Evolutionary conservation across 352 stramenopile species (phyloP), one percentile per base, ranked within the genome.

Genomic region (Pythium vanterpoolii): DNA sequence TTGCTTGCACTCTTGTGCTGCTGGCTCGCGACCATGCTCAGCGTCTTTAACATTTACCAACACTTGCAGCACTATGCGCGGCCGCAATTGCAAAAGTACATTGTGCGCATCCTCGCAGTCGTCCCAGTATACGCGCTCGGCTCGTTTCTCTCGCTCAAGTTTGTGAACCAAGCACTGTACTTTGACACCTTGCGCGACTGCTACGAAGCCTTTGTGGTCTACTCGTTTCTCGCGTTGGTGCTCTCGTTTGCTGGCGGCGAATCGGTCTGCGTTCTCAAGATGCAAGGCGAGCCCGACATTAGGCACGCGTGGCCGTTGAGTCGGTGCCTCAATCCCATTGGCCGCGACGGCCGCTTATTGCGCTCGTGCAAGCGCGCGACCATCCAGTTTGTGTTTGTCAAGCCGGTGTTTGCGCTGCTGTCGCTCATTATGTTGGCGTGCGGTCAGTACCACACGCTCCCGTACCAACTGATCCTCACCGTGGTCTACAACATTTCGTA

Each of bases 141-240:
- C n/a, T 92, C 82, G 33, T 77, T 91, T 31, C 59, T 96, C 13
- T 91, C 87, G 56, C 74, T 96, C 38, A 74, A 73, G 31, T 93
- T 95, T 58, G 79, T 90, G 39, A 78, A 90, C 46, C 68, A 89
- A 50, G 82, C 84, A 56, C 68, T 94, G 44, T 92, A 90, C 50
- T 89, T 96, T 40, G 85, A 96, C 65, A 92, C 83, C 16, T 71
- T 97, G 27, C 87, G 91, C 42, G 90, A 98, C 65, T 84, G 87
- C 56, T 97, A 97, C 69, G 91, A 98, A 60, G 90, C 91, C 1
- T 97, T 97, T 56, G 90, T 97, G 19, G 85, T 98, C 28, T 97
- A 97, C 66, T 93, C 73, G 27, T 98, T 98, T 66, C 65, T 97
- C 4, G 89, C 90, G 38, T 74, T 97, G 9, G 88, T 97, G 53